phyloP scores from a whole-genome alignment of 176 grass and related monocot genomes.

The Carex parvula region DNA sequence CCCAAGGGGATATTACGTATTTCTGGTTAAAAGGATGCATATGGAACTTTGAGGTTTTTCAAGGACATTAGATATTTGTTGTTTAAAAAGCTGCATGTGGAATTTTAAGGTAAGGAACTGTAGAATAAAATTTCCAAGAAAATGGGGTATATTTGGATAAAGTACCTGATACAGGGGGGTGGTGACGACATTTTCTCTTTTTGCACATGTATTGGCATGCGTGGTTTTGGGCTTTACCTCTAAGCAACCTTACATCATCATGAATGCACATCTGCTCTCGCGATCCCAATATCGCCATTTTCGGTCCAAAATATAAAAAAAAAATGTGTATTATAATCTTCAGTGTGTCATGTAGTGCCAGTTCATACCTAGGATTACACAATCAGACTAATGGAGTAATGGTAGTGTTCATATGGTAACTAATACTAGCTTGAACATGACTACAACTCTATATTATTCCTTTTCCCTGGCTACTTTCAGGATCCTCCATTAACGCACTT shows the following conservation, averaged over 20 bases:
- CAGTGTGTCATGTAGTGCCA: not conserved
- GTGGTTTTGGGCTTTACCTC: slow-evolving; percentile 73
- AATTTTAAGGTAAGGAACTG: not conserved
- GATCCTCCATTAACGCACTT: not conserved
- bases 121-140: not conserved
- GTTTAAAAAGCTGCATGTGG: not conserved
- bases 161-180: slow-evolving; percentile 58
- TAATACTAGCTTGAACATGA: not conserved
- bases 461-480: not conserved
- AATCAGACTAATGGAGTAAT: not conserved
- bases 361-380: not conserved
- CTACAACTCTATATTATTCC: not conserved
- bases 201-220: slow-evolving; percentile 85
- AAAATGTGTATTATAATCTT: not conserved
- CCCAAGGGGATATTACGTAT: not conserved
- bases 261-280: slow-evolving; percentile 99
- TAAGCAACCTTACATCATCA: slow-evolving; percentile 55
- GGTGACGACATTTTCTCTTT: slow-evolving; percentile 64
- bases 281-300: slow-evolving; percentile 81
- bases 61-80: not conserved
- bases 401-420: not conserved
- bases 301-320: slow-evolving; percentile 50
- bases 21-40: not conserved
- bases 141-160: not conserved
- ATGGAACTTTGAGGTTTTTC: not conserved